Evolutionary conservation across 1,284 basidiomycete species (phyloP), one percentile per base, ranked within the genome.

Genomic region (Trametes pubescens): DNA sequence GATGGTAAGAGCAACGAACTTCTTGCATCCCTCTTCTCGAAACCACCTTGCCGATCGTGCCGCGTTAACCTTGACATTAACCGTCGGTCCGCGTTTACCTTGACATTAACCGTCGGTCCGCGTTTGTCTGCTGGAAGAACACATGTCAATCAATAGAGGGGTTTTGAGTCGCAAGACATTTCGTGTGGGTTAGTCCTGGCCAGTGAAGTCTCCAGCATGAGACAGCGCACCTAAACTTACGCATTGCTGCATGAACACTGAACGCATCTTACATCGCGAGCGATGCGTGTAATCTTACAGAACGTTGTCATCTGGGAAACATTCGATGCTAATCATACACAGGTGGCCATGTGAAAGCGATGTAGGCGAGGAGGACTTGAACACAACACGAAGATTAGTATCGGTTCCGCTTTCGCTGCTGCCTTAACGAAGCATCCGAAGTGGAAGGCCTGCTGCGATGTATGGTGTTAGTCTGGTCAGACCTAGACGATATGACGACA

Each of bases 361-460:
- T 34, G 24, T 6, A 32, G 11, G 24, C n/a, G 29, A 49, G 18
- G 14, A 40, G 46, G 35, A 51, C 40, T 11, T 29, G 7, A 22
- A 51, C 18, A 14, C 62, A 40, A 54, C 21, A 58, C 24, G 16
- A 53, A 34, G 49, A 13, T 64, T 56, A 69, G 34, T 54, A 59
- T 16, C 69, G 66, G 51, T 66, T 70, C 32, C 69, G 65, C 61
- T 70, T 70, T 49, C 66, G 59, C 44, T 65, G 63, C 46, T 64
- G 66, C 46, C 65, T 60, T 35, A 59, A 47, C 3, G 59, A 61
- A 0, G 66, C 57, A 18, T 71, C 71, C 2, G 62, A 61, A 10
- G 46, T 56, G 11, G 69, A 66, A 11, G 65, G 60, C 26, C 71
- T 68, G 54, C 47, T 47, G 16, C 9, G 11, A 49, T 7, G 51